Conservation (phyloP, 495 filamentous ascomycete genomes). For the Cairneyella variabilis region DNA sequence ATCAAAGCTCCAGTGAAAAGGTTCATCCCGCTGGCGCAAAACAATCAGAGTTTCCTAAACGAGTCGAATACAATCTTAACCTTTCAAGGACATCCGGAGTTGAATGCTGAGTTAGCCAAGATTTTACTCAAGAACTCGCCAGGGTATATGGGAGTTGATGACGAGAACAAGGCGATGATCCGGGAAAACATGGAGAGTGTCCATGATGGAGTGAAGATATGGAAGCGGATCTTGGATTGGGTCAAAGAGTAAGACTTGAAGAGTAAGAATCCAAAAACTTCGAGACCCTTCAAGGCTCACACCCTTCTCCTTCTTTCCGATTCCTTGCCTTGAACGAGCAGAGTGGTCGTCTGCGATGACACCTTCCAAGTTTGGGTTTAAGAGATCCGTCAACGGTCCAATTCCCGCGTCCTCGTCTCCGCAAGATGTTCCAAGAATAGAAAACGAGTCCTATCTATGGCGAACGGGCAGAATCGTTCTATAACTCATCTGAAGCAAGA, state of each 20-base stretch:
- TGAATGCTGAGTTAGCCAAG: constrained; percentile 39
- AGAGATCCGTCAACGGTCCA: too few species aligned
- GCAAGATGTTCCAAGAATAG: too few species aligned
- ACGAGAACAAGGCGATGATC: constrained; percentile 22
- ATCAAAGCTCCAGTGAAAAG: constrained; percentile 29
- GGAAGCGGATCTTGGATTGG: constrained; percentile 40
- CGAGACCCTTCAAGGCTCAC: too few species aligned
- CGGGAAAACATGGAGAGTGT: constrained; percentile 23
- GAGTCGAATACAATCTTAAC: constrained; percentile 39
- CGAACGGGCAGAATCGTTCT: too few species aligned
- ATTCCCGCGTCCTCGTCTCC: too few species aligned
- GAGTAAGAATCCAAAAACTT: too few species aligned
- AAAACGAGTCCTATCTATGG: too few species aligned
- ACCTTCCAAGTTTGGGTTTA: too few species aligned
- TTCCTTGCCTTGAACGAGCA: too few species aligned
- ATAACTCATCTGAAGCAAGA: too few species aligned
- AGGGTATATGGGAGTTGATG: constrained; percentile 38
- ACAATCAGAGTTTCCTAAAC: constrained; percentile 37
- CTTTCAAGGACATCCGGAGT: constrained; percentile 48
- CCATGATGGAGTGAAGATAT: constrained; percentile 41
- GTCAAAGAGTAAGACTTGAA: constrained; percentile 25
- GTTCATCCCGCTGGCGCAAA: constrained; percentile 34
- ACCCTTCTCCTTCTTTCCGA: too few species aligned
- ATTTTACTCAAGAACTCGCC: constrained; percentile 33
- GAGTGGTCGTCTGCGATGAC: too few species aligned